Conservation (phyloP, 2,329 filamentous ascomycete species). For the Botrytis cinerea region DNA sequence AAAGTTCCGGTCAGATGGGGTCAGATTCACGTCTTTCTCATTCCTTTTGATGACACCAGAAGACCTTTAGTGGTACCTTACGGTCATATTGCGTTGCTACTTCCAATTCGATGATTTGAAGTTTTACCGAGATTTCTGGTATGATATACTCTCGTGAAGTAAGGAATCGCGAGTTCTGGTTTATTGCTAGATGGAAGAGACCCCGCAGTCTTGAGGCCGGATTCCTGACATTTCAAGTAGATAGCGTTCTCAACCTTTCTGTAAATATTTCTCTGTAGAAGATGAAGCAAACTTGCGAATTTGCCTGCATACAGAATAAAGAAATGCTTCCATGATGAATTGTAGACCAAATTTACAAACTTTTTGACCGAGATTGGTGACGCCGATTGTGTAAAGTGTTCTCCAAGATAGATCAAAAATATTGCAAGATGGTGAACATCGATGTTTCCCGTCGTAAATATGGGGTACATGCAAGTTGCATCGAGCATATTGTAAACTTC, state of each 20-base stretch:
- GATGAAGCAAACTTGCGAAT: too few species aligned
- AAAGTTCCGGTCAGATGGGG: background rate
- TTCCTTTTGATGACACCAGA: background rate
- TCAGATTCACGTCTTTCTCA: background rate
- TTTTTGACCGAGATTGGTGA: too few species aligned
- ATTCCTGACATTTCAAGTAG: background rate
- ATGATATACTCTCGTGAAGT: background rate
- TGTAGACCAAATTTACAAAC: too few species aligned
- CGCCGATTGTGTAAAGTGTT: background rate
- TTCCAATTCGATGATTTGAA: background rate
- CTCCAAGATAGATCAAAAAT: background rate
- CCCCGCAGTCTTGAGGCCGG: background rate
- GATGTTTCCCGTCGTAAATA: background rate
- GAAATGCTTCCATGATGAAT: rapidly evolving
- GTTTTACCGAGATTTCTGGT: background rate
- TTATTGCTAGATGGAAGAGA: background rate
- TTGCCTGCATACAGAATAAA: background rate
- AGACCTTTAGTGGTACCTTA: too few species aligned
- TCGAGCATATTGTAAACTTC: background rate
- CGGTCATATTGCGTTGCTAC: background rate
- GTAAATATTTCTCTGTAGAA: background rate
- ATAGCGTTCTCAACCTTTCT: background rate
- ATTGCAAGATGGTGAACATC: background rate
- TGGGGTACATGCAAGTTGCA: background rate
- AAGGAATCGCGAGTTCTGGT: background rate